Evolutionary conservation across 2,329 filamentous ascomycete species (phyloP).

Genomic region (Sporothrix sp.): DNA sequence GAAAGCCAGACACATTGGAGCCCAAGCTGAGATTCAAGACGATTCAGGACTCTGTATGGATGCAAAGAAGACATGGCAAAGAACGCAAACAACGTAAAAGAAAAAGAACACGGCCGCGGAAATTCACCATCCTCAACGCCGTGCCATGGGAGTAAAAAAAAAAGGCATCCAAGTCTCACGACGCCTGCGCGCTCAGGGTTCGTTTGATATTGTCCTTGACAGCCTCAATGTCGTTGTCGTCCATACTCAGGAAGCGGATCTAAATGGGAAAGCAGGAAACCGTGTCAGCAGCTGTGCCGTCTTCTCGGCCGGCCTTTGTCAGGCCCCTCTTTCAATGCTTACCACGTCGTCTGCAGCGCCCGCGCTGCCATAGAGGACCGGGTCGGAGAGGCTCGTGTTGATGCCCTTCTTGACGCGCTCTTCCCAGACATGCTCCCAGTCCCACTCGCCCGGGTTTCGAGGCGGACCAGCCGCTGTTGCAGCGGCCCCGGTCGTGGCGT

Average conservation of each 20-base stretch:
- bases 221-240: conserved; percentile 46
- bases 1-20: too few species aligned
- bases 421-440: conserved; percentile 97
- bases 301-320: neutral
- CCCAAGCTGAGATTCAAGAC: too few species aligned
- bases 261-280: conserved; percentile 22
- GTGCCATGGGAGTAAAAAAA: neutral
- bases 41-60: too few species aligned
- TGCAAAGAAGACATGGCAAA: too few species aligned
- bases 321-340: conserved; percentile 27
- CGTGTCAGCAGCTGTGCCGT: neutral
- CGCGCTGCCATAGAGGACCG: conserved; percentile 62
- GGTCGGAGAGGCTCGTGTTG: conserved; percentile 65
- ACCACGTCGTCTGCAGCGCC: conserved; percentile 62
- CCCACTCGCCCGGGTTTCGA: conserved; percentile 70
- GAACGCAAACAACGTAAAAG: neutral
- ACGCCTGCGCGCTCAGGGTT: conserved; percentile 30
- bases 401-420: conserved; percentile 75
- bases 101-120: neutral
- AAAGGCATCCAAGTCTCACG: neutral
- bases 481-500: neutral
- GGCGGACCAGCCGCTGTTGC: neutral
- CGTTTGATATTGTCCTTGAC: conserved; percentile 50
- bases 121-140: neutral
- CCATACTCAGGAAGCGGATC: conserved; percentile 59